Base-by-base conservation (phyloP, 371 early-diverging fungal species). In the Actinomortierella wolfii region DNA sequence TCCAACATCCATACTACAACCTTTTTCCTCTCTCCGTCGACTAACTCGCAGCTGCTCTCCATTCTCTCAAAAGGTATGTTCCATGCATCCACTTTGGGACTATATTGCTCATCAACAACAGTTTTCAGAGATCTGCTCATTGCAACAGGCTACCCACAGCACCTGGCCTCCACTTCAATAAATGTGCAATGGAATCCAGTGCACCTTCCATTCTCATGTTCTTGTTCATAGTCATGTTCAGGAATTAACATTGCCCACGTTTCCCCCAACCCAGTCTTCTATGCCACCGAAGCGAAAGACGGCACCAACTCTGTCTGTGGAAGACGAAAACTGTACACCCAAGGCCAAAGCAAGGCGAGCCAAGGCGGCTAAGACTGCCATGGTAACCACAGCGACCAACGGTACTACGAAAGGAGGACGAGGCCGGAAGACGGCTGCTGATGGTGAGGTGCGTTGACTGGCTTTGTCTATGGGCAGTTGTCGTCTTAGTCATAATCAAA, bases 211-310 rank as follows among this genome's bases (percentile, higher is more conserved):
- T n/a, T n/a, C n/a, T n/a, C n/a, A n/a, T n/a, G n/a, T n/a, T n/a
- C n/a, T n/a, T n/a, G n/a, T n/a, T n/a, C n/a, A n/a, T n/a, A n/a
- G n/a, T n/a, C n/a, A n/a, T n/a, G n/a, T n/a, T n/a, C n/a, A n/a
- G n/a, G n/a, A n/a, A n/a, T n/a, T n/a, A n/a, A n/a, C n/a, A n/a
- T n/a, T n/a, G n/a, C n/a, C n/a, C n/a, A n/a, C n/a, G 34, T 34
- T 34, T 34, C 34, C 11, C 34, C 11, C 34, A 34, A n/a, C n/a
- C n/a, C n/a, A n/a, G n/a, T n/a, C n/a, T n/a, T n/a, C 34, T 6
- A 62, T 62, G 62, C 62, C 62, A 50, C 62, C 62, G 11, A 62
- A 62, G 26, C 50, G 62, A 40, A 62, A 56, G 51, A 49, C 34
- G 15, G 28, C 42, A 11, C 50, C 34, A 2, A 28, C 42, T 3